A percentile compares a stretch with the other conserved stretches of the same genome.
phyloP scores from a whole-genome alignment of 2,329 filamentous ascomycete species.

The Venturia nashicola region DNA sequence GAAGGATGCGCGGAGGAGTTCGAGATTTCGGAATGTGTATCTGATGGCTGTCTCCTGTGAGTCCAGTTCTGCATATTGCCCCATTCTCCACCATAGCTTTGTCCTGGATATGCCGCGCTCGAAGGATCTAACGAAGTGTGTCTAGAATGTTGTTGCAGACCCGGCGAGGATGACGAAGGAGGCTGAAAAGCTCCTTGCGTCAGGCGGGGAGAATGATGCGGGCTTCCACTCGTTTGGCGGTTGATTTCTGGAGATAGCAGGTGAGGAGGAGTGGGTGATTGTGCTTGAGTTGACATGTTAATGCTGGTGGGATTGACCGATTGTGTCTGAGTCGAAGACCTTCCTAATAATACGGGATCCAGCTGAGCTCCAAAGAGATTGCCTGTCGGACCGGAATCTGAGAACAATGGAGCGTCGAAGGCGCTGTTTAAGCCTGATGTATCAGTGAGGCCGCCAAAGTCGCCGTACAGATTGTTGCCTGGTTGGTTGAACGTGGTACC shows the following conservation, averaged over 20 bases:
- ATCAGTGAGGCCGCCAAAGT: conserved; percentile 3
- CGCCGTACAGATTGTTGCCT: conserved; percentile 9
- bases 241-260: conserved; percentile 40
- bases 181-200: conserved; percentile 40
- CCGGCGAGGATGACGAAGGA: conserved; percentile 32
- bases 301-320: conserved; percentile 34
- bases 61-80: conserved; percentile 48
- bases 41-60: conserved; percentile 80
- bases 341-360: conserved; percentile 11
- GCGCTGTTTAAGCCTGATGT: background rate
- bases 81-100: conserved; percentile 44
- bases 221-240: conserved; percentile 41
- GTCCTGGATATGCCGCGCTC: conserved; percentile 44
- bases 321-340: conserved; percentile 22
- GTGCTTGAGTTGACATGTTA: conserved; percentile 40
- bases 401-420: conserved; percentile 8
- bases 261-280: conserved; percentile 42
- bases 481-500: background rate
- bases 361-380: background rate
- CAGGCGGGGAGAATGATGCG: conserved; percentile 39
- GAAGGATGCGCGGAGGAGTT: conserved; percentile 64
- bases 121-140: conserved; percentile 49
- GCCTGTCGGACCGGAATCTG: background rate
- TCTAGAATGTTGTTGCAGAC: conserved; percentile 37
- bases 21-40: conserved; percentile 73